Evolutionary conservation across 306 rosid genomes (phyloP), one percentile per base, ranked within the genome.

Genomic region (Lagenaria siceraria): DNA sequence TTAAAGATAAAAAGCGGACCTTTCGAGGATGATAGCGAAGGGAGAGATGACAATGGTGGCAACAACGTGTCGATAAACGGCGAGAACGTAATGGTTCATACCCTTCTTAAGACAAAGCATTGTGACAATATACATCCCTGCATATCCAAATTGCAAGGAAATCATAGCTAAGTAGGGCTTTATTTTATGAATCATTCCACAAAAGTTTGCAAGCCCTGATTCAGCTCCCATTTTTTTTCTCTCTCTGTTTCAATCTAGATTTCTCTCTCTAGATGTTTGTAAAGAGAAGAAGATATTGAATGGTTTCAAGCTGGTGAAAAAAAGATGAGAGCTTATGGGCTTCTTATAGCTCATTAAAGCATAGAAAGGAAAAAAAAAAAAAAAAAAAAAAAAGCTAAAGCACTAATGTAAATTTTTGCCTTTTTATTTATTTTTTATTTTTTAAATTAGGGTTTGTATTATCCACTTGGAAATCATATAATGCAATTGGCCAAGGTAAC

Each of bases 51-150:
- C 35, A 69, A 90, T 5, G 14, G 81, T 72, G 5, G 99, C 99
- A 59, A 90, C 90, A 1, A 88, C 89, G 38, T 96, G 99, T 75
- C 99, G 98, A 29, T 96, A 96, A 0, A 89, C 96, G 0, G 99
- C 90, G 53, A 96, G 91, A 7, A 96, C 84, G 82, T 87, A 96
- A 81, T 96, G 92, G 62, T 91, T 96, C 94, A 96, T 89, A 40
- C 99, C 99, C 77, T 93, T 92, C 54, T 92, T 96, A 75, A 96
- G 84, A 18, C 97, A 90, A 58, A 96, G 89, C 97, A 96, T 85
- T 31, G 97, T 90, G 35, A 96, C 80, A 18, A 96, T 85, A 21
- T 96, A 92, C 99, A 96, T 90, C 27, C 99, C 99, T 0, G 99
- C 81, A 59, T 92, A 96, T 0, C 99, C 99, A 77, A 96, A 92